Evolutionary conservation across 495 filamentous ascomycete genomes (phyloP), one percentile per base, ranked within the genome.

Genomic region (Neurospora sp.): DNA sequence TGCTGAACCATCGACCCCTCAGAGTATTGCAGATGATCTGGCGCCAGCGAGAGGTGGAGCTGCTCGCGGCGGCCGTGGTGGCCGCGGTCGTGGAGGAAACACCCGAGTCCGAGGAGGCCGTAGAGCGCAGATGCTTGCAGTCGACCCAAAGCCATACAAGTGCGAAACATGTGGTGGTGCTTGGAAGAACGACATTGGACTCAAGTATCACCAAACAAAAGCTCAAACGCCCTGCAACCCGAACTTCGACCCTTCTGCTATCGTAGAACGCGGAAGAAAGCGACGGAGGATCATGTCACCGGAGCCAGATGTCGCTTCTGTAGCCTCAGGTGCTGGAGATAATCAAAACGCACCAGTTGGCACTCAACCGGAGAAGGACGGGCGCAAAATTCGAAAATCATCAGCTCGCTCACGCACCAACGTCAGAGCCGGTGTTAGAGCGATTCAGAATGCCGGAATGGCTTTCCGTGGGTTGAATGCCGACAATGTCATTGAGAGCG

Each of bases 171-270:
- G 87, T 69, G 84, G 82, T 14, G 80, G 79, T 8, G 74, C 75
- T 31, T 89, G 83, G 83, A 88, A 86, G 72, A 88, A 88, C 71
- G 80, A 84, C 20, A 78, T 83, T 40, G 87, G 87, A 1, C 78
- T 89, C 38, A 81, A 86, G 46, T 89, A 89, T 74, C 87, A 89
- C 71, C 75, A 82, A 2, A 82, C 79, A 1, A 86, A 86, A 68
- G 85, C 85, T 2, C 79, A 81, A 61, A 80, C 80, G 18, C 37
- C 79, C 20, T 89, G 87, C 75, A 89, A 89, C 73, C 84, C 85
- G 5, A 78, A 80, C n/a, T 85, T 78, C 37, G 78, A 83, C 65
- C 82, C 83, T 40, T 44, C 75, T 48, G 27, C 78, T 65, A 9
- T 77, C 35, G 38, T 75, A 31, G 77, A 78, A 69, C 71, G 70